Evolutionary conservation across 176 grass and related monocot genomes (phyloP), one percentile per base, ranked within the genome.

Genomic region (Lolium perenne): DNA sequence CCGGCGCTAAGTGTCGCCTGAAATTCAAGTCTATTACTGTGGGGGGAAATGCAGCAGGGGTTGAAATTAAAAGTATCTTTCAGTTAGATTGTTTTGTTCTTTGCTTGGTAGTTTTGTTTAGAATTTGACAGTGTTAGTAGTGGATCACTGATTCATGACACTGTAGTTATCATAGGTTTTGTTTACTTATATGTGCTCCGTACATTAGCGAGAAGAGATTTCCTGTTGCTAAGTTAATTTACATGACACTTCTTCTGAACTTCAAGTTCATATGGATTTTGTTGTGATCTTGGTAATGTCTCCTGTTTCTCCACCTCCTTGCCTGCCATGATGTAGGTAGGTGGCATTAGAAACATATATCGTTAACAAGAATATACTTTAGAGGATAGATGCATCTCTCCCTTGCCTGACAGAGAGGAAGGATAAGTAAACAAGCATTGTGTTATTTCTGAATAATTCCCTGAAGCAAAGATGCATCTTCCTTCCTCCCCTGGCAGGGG

Each of bases 61-160:
- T 14, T 29, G 67, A 60, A 14, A 29, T 25, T 2, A 72, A 3
- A 21, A 38, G 8, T 62, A 48, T 83, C 35, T 72, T 72, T 83
- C 21, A 26, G 13, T 72, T 80, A 6, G 32, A 22, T 65, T 74
- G 38, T 40, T 76, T 84, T 2, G 45, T 10, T 53, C 12, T 50
- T 63, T 23, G 18, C 23, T 84, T 60, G 38, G 7, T 77, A 66
- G 56, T 35, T 77, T 77, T 38, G 43, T 53, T 84, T 47, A 77
- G 60, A 5, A 67, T 51, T 84, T 56, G 59, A 62, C 57, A 84
- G 71, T 84, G 82, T 56, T 63, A 32, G 57, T 38, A 18, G 25
- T 76, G 43, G 66, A 64, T 63, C 82, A 49, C 32, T 8, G 69
- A 64, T 76, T 76, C 71, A 60, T 85, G 26, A 8, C 73, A 85